phyloP scores from a whole-genome alignment of 1,284 basidiomycete species.

The Microbotryum saponariae region DNA sequence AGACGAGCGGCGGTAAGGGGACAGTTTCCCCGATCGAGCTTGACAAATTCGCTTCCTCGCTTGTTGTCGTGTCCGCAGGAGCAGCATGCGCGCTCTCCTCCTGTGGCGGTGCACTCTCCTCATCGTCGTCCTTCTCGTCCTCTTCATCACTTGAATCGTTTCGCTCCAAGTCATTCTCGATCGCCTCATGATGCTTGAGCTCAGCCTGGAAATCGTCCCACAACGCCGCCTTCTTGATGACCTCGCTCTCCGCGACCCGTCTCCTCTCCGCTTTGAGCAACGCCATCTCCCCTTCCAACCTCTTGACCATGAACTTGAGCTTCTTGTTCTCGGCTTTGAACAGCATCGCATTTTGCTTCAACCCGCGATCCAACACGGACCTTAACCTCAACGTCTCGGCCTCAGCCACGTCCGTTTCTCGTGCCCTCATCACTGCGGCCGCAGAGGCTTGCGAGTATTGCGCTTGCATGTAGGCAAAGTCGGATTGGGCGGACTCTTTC shows the following conservation, averaged over 20 bases:
- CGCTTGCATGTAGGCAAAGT: slow-evolving; percentile 28
- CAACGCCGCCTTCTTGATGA: slow-evolving; percentile 24
- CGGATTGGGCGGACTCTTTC: slow-evolving; percentile 20
- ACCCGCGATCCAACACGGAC: slow-evolving; percentile 15
- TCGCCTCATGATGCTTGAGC: too few species aligned
- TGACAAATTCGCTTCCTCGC: too few species aligned
- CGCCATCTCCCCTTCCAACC: slow-evolving; percentile 13
- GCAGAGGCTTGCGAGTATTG: slow-evolving; percentile 29
- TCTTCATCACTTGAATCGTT: too few species aligned
- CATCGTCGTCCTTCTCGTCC: too few species aligned
- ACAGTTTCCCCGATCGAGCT: too few species aligned
- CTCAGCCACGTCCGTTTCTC: slow-evolving; percentile 23
- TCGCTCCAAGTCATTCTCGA: too few species aligned
- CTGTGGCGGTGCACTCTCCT: too few species aligned
- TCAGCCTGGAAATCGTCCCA: slow-evolving; percentile 17
- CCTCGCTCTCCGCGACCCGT: slow-evolving; percentile 3
- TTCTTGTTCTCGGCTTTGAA: slow-evolving; percentile 5
- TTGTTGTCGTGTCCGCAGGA: too few species aligned
- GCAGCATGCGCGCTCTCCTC: too few species aligned
- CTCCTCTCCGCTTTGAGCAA: slow-evolving; percentile 7
- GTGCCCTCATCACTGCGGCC: slow-evolving; percentile 27
- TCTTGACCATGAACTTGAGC: slow-evolving; percentile 8
- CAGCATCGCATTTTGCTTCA: slow-evolving; percentile 22
- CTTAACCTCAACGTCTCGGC: slow-evolving; percentile 15
- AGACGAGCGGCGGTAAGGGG: too few species aligned